Percentiles rank a stretch among this genome's conserved stretches.
These are phyloP conservation scores for Aphanomyces cochlioides DNA, from an alignment of 352 stramenopile species.

Conservation along the genomic window DNA sequence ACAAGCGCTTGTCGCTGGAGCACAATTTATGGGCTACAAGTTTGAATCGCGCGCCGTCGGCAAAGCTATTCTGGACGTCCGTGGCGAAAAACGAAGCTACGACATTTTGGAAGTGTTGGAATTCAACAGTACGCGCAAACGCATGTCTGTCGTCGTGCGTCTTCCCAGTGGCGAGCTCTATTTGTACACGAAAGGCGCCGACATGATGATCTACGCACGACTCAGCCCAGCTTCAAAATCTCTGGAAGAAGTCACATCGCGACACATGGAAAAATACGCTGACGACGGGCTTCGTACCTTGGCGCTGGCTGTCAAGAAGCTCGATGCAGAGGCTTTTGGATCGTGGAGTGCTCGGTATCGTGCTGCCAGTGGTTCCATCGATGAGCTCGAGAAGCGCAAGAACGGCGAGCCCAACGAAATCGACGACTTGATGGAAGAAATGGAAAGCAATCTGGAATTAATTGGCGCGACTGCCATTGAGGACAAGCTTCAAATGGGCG, in stretches of 20 bases:
- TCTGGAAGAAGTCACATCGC: constrained; percentile 55
- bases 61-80: constrained; percentile 44
- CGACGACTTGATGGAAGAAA: constrained; percentile 74
- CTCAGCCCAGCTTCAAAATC: constrained; percentile 46
- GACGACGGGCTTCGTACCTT: constrained; percentile 83
- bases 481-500: constrained; percentile 89
- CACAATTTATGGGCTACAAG: constrained; percentile 61
- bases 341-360: constrained; percentile 74
- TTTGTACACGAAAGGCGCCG: constrained; percentile 87
- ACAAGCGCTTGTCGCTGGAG: constrained; percentile 73
- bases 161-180: constrained; percentile 50
- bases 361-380: constrained; percentile 58
- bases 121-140: constrained; percentile 74
- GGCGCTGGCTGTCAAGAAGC: constrained; percentile 62
- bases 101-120: constrained; percentile 70
- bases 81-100: constrained; percentile 46
- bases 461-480: constrained; percentile 90
- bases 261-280: constrained; percentile 81
- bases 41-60: constrained; percentile 62
- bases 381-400: constrained; percentile 74
- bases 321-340: constrained; percentile 68
- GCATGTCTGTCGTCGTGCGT: constrained; percentile 70
- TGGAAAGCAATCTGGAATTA: constrained; percentile 75
- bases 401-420: constrained; percentile 72
- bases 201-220: constrained; percentile 90